A percentile compares a stretch with the other conserved stretches of the same genome.
Conservation (phyloP, 495 filamentous ascomycete species). For the Aspergillus ellipticus region DNA sequence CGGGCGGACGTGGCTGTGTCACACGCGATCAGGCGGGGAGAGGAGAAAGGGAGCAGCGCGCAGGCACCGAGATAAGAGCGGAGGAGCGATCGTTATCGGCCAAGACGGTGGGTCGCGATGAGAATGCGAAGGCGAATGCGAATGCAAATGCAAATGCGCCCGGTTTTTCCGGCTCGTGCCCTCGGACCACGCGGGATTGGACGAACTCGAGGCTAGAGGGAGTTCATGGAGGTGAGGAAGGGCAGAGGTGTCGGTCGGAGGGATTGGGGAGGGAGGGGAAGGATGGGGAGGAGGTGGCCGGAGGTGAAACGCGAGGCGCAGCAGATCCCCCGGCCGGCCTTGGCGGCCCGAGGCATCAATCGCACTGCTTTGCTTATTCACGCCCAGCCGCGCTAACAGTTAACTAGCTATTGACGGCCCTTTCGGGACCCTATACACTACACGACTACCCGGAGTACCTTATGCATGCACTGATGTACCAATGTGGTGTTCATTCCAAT, state of each 20-base stretch:
- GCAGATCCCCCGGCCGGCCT: not conserved
- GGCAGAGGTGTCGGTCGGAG: too few species aligned
- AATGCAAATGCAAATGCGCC: not conserved
- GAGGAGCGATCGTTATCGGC: not conserved
- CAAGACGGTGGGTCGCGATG: not conserved
- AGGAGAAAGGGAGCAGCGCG: constrained; percentile 1
- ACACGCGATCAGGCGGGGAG: not conserved
- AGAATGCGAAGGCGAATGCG: not conserved
- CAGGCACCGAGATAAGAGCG: not conserved
- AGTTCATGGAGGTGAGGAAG: too few species aligned
- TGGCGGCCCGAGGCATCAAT: constrained; percentile 3
- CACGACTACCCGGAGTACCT: too few species aligned
- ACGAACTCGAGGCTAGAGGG: not conserved
- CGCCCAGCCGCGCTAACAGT: too few species aligned
- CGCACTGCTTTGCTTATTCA: not conserved
- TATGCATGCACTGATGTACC: too few species aligned
- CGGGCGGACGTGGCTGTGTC: not conserved
- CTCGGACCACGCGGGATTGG: not conserved
- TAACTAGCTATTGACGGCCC: not conserved
- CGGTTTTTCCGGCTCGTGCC: not conserved
- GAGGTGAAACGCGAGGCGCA: constrained; percentile 1
- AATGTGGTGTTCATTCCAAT: too few species aligned
- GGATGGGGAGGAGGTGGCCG: too few species aligned
- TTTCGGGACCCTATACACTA: not conserved
- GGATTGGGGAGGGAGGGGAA: too few species aligned